Base-by-base conservation (phyloP, 805 yeast genomes). In the Candida peoriensis region DNA sequence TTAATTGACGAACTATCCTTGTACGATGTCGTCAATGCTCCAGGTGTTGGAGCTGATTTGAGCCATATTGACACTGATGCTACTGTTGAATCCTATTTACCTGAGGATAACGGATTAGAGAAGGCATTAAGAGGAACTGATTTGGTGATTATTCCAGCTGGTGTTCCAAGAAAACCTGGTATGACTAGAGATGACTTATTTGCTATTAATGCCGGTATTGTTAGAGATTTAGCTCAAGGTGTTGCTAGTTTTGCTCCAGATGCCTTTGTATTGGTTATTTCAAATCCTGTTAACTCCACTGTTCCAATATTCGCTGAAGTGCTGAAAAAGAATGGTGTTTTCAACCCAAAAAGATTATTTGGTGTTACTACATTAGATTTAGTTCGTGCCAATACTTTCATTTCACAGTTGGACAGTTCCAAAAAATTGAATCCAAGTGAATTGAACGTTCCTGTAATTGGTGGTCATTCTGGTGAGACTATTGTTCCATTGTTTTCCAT, bases 401-500 rank as follows among this genome's bases (percentile, higher is more conserved):
- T 50, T 30, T 34, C 55, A 4, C 50, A 51, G 34, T 29, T 48
- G 7, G 42, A 36, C 19, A 37, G 47, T 4, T 23, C 35, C 5
- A 40, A 44, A 9, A 28, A 33, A 5, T 15, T 47, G 5, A 35
- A 41, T 19, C 39, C 54, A 5, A 33, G 43, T 2, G 32, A 46
- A 30, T 27, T 50, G 60, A 68, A 66, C 43, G 78, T 82, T 40
- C 73, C 83, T 42, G 89, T 82, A 47, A 84, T 82, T 47, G 93
- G 93, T 43, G 97, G 97, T 34, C 97, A 88, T 70, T 85, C 95
- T 21, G 96, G 96, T 46, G 90, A 82, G 57, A 88, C 96, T 32
- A 88, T 88, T 55, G 93, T 88, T 27, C 97, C 97, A 36, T 70
- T 88, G 52, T 53, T 56, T 54, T 36, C 64, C 29, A 74, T 75